phyloP scores from a whole-genome alignment of 345 rosid genomes.

The Moringa oleifera region DNA sequence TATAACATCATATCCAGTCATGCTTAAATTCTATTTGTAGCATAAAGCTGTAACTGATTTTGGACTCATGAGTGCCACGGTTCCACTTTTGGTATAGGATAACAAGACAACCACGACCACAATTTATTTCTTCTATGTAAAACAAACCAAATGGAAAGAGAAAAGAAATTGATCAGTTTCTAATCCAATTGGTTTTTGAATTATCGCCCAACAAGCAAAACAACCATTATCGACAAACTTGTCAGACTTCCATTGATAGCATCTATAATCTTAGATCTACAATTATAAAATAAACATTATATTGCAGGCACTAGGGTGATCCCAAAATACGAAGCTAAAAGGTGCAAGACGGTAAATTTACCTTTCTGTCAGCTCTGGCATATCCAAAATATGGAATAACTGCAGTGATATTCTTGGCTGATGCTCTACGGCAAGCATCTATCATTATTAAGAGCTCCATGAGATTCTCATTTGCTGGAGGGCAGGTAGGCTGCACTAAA shows the following conservation, averaged over 20 bases:
- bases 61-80: background rate
- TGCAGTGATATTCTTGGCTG: conserved; percentile 87
- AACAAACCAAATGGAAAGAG: too few relatives aligned
- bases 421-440: conserved; percentile 96
- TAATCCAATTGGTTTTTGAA: too few relatives aligned
- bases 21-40: background rate
- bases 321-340: too few relatives aligned
- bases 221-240: background rate
- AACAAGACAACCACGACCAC: too few relatives aligned
- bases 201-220: background rate
- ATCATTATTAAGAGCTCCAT: conserved; percentile 96
- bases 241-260: background rate
- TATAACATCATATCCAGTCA: background rate
- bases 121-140: too few relatives aligned
- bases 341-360: conserved; percentile 11
- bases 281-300: background rate
- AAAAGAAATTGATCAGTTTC: too few relatives aligned
- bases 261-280: background rate
- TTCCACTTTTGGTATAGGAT: background rate
- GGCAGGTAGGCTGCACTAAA: conserved; percentile 92
- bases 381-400: conserved; percentile 98
- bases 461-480: conserved; percentile 96
- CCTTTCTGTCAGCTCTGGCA: conserved; percentile 99
- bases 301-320: background rate
- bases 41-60: background rate